phyloP scores from a whole-genome alignment of 2,329 filamentous ascomycete genomes.

The Pseudogymnoascus sp. region DNA sequence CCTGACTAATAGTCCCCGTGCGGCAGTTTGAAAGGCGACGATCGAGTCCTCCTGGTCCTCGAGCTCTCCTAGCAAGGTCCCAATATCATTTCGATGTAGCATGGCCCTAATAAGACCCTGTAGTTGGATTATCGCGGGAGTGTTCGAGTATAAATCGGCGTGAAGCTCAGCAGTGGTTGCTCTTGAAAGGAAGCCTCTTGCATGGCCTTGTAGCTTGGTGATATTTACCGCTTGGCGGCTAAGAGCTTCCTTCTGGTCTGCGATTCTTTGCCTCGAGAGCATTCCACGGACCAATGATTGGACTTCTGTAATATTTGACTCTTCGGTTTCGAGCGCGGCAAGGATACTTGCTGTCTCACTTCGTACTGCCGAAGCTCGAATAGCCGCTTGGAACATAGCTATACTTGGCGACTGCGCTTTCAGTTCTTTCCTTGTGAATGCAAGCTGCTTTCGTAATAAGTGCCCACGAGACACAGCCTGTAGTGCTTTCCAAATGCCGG shows the following conservation, averaged over 20 bases:
- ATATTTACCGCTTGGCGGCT: constrained; percentile 48
- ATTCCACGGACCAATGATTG: constrained; percentile 55
- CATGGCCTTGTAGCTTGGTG: constrained; percentile 55
- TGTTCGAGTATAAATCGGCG: constrained; percentile 59
- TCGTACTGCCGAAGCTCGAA: constrained; percentile 46
- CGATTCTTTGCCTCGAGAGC: constrained; percentile 44
- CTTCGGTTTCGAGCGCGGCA: constrained; percentile 38
- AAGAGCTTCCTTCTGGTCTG: constrained; percentile 44
- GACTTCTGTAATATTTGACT: constrained; percentile 39
- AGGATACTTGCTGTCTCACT: constrained; percentile 40
- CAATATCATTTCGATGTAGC: constrained; percentile 65
- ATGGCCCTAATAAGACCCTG: constrained; percentile 74
- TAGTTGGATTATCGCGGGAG: constrained; percentile 56
- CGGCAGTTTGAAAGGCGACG: constrained; percentile 63
- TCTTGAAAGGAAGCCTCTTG: constrained; percentile 57
- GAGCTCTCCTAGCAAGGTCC: constrained; percentile 63
- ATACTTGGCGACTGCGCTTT: constrained; percentile 36
- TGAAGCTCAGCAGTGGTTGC: constrained; percentile 54
- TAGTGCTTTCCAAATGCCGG: constrained; percentile 42
- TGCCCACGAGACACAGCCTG: constrained; percentile 35
- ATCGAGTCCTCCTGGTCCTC: constrained; percentile 76
- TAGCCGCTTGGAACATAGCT: constrained; percentile 26
- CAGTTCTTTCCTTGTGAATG: constrained; percentile 41
- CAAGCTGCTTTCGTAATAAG: constrained; percentile 36
- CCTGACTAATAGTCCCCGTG: constrained; percentile 66